These are phyloP conservation scores for Ceriops zippeliana DNA, from an alignment of 345 rosid genomes.

Conservation along the genomic window DNA sequence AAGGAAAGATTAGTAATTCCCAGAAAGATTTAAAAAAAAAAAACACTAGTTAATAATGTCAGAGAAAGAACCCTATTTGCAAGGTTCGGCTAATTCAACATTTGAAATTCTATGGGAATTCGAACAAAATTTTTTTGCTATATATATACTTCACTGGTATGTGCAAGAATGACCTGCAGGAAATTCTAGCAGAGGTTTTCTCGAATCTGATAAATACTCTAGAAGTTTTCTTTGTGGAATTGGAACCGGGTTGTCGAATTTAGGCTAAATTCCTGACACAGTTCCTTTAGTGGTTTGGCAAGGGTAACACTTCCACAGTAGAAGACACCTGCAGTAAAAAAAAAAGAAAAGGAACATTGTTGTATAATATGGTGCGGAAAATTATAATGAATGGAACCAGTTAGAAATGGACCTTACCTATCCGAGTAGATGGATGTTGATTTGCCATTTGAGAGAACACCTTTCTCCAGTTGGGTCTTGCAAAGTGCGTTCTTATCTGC, in stretches of 20 bases:
- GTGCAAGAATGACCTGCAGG: no score
- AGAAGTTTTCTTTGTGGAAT: slow-evolving; percentile 92
- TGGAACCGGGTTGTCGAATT: slow-evolving; percentile 75
- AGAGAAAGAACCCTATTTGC: background rate
- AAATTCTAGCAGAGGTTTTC: background rate
- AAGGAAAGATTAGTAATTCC: no score
- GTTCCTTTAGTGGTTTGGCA: slow-evolving; percentile 53
- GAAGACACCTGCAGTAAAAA: slow-evolving; percentile 63
- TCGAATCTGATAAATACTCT: background rate
- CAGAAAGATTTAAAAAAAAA: no score
- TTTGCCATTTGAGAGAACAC: slow-evolving; percentile 65
- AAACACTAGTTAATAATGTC: no score
- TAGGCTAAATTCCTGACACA: slow-evolving; percentile 76
- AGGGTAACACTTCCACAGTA: slow-evolving; percentile 91
- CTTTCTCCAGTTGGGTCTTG: slow-evolving; percentile 94
- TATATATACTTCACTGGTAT: background rate
- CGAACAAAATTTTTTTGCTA: background rate
- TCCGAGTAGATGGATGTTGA: slow-evolving; percentile 56
- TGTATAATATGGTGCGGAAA: no score
- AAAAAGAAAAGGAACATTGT: no score
- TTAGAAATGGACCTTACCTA: slow-evolving; percentile 40
- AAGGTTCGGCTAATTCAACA: background rate
- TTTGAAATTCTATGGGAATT: background rate
- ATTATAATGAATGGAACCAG: background rate
- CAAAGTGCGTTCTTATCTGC: slow-evolving; percentile 93